Conservation (phyloP, 192 early-diverging fungal species). For the Backusella westeae region DNA sequence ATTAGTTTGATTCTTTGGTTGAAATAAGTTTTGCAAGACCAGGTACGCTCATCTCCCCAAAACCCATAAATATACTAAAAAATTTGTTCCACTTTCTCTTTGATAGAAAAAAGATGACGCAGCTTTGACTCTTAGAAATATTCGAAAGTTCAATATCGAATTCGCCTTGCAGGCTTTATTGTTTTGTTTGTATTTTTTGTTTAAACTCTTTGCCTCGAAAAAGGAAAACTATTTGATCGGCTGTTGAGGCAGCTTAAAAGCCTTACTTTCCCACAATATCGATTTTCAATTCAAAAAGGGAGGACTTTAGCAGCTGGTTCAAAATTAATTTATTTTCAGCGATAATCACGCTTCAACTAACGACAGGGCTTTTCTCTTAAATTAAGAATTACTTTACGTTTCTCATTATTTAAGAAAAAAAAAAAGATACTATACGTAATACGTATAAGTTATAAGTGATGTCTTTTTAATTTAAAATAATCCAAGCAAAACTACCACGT, state of each 20-base stretch:
- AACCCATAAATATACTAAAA: background rate
- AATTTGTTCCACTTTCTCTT: background rate
- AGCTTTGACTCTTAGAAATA: background rate
- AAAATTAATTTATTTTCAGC: slow-evolving; percentile 2
- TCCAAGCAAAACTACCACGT: background rate
- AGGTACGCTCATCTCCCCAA: background rate
- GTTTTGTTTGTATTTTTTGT: background rate
- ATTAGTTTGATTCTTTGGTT: background rate
- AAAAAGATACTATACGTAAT: background rate
- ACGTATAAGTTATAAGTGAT: background rate
- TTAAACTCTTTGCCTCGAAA: background rate
- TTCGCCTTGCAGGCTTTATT: background rate
- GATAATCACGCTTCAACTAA: background rate
- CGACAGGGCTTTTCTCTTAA: background rate
- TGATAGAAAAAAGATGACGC: background rate
- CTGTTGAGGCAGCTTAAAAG: background rate
- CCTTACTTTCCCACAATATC: background rate
- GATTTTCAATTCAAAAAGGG: background rate
- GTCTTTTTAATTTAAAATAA: background rate
- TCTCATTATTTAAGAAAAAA: background rate
- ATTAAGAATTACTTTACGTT: background rate
- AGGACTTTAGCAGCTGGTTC: background rate
- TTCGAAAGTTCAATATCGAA: background rate
- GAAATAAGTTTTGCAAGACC: background rate
- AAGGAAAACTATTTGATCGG: background rate